Base-by-base conservation (phyloP, 2,329 filamentous ascomycete species). In the Massarina eburnea region DNA sequence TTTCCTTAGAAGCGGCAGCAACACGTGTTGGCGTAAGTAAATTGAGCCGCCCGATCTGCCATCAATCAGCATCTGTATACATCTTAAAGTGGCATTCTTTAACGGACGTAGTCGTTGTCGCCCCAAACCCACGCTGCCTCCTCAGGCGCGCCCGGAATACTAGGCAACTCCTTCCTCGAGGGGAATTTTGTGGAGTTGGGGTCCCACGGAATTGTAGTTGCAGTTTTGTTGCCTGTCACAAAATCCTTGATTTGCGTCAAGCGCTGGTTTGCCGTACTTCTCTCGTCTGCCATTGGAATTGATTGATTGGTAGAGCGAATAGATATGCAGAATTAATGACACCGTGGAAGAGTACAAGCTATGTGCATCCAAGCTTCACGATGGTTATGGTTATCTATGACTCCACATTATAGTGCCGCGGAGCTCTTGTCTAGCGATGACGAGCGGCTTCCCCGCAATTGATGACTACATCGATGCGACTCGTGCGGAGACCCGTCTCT, bases 51-150 rank as follows among this genome's bases (percentile, higher is more conserved):
- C 76, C 76, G 41, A 76, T 66, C 72, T 68, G 34, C 36, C 9
- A 20, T 20, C 15, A 30, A 15, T 24, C 8, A 33, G 39, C 33
- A 6, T 15, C n/a, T 17, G 10, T 15, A 19, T 17, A 30, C 12
- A 20, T 17, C 17, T 20, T 10, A 30, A n/a, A 7, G 36, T 20
- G 8, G 18, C 12, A 33, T 19, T 14, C 9, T 7, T 7, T 2
- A 9, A 39, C 55, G n/a, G 52, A 80, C 73, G 52, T 73, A 68
- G 54, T 82, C 80, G 58, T 81, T 71, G 32, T 78, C 70, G 10
- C 81, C 80, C 80, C 80, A 83, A 20, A 82, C 76, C 81, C 81
- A 84, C 15, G 80, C 80, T 15, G 80, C 79, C 21, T 73, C 78
- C 15, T 77, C 69, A 0, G 80, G 81, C 2, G 79, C 79, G 26